Conservation (phyloP, 2,329 filamentous ascomycete genomes). For the Cladosporium sp. region DNA sequence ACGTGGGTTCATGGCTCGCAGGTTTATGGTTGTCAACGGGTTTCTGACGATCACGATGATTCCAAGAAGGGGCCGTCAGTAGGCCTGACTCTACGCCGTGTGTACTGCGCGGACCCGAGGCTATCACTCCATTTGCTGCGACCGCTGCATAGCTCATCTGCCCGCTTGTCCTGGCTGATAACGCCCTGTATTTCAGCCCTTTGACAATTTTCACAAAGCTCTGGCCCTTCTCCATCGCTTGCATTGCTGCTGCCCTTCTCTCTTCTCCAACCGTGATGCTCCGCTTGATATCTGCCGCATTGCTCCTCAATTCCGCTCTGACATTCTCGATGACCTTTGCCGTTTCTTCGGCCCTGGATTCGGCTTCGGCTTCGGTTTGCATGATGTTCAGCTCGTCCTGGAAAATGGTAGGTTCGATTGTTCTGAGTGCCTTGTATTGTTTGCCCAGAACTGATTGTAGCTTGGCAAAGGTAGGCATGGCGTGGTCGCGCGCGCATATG, state of each 20-base stretch:
- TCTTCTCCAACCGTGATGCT: not conserved
- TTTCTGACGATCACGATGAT: not conserved
- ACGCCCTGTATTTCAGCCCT: not conserved
- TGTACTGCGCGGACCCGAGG: not conserved
- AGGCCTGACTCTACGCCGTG: too few species aligned
- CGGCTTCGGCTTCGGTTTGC: not conserved
- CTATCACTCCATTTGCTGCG: not conserved
- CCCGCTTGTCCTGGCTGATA: not conserved
- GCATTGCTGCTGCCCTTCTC: not conserved
- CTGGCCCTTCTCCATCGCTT: not conserved
- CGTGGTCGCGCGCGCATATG: not conserved
- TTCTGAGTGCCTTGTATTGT: not conserved
- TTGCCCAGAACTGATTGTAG: not conserved
- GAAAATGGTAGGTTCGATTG: not conserved
- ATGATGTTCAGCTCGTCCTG: not conserved
- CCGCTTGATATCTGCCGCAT: not conserved
- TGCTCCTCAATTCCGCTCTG: not conserved
- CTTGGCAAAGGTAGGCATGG: not conserved
- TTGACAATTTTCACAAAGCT: not conserved
- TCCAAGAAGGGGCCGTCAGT: too few species aligned
- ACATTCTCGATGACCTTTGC: not conserved
- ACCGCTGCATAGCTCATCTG: not conserved
- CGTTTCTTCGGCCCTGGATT: not conserved
- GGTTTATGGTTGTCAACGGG: not conserved
- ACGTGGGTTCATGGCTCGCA: not conserved